These are phyloP conservation scores for Coix lacrymajobi DNA, from an alignment of 176 grass and related monocot species.

Conservation along the genomic window DNA sequence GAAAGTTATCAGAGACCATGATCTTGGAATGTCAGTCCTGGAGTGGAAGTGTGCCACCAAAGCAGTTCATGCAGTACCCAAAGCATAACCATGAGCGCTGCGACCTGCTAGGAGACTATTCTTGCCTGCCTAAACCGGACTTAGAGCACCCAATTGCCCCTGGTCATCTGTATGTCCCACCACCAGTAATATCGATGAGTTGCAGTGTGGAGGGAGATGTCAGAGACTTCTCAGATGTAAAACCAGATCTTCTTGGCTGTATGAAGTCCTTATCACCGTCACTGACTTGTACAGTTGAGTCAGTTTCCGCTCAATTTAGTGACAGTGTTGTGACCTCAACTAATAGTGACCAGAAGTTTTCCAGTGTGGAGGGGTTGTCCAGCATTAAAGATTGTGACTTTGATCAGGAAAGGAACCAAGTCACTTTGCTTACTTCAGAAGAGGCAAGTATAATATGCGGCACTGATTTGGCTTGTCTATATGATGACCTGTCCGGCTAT, in stretches of 20 bases:
- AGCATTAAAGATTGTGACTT: constrained; percentile 45
- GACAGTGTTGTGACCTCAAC: constrained; percentile 35
- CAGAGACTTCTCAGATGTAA: constrained; percentile 49
- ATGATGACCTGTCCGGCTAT: constrained; percentile 54
- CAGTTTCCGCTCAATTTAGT: constrained; percentile 57
- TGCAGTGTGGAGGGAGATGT: constrained; percentile 42
- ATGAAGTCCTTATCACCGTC: constrained; percentile 58
- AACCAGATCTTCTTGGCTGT: constrained; percentile 53
- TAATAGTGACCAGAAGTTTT: constrained; percentile 36
- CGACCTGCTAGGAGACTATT: constrained; percentile 69
- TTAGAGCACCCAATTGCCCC: constrained; percentile 31
- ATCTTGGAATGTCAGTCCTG: constrained; percentile 50
- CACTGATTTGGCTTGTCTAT: constrained; percentile 48
- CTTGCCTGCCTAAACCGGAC: constrained; percentile 71
- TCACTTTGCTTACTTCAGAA: constrained; percentile 14
- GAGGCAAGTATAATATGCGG: constrained; percentile 39
- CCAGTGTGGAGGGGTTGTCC: constrained; percentile 39
- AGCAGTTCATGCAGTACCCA: constrained; percentile 87
- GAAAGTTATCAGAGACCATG: constrained; percentile 50
- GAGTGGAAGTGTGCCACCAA: constrained; percentile 38
- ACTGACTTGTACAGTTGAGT: constrained; percentile 59
- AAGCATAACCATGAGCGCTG: constrained; percentile 73
- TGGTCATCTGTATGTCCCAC: constrained; percentile 37
- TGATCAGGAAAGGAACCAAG: constrained; percentile 37
- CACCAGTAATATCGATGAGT: constrained; percentile 47